Conservation (phyloP, 2,329 filamentous ascomycete genomes). For the Chrysoporthe deuterocubensis region DNA sequence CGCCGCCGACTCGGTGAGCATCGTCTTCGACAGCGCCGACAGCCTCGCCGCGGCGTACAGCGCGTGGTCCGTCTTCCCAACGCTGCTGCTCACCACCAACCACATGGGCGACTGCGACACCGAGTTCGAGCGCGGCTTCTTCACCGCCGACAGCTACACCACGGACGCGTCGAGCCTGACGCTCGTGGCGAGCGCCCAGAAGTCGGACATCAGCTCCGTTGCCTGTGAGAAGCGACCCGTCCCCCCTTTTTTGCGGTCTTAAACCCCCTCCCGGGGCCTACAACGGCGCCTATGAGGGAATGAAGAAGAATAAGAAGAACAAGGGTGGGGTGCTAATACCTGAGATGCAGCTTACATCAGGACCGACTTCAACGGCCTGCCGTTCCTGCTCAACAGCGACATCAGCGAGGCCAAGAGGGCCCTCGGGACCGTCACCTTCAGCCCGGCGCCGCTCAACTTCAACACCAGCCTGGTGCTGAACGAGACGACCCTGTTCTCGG, state of each 20-base stretch:
- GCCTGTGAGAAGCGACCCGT: slow-evolving; percentile 11
- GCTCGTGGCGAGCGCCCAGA: slow-evolving; percentile 18
- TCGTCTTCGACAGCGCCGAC: slow-evolving; percentile 20
- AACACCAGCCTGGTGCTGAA: slow-evolving; percentile 18
- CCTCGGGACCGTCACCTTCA: slow-evolving; percentile 29
- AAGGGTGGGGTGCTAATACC: background rate
- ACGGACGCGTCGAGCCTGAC: slow-evolving; percentile 15
- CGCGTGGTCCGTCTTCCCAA: slow-evolving; percentile 18
- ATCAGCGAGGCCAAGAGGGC: slow-evolving; percentile 8
- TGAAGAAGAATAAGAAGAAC: too few relatives aligned
- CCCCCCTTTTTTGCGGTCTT: too few relatives aligned
- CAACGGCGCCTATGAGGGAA: too few relatives aligned
- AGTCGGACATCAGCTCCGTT: slow-evolving; percentile 9
- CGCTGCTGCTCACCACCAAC: slow-evolving; percentile 24
- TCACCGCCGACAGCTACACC: slow-evolving; percentile 16
- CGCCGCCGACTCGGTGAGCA: slow-evolving; percentile 20
- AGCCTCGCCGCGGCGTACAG: slow-evolving; percentile 20
- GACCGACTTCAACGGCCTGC: slow-evolving; percentile 24
- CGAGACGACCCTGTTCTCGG: slow-evolving; percentile 31
- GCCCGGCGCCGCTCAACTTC: slow-evolving; percentile 30
- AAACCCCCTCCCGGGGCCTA: background rate
- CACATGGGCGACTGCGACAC: slow-evolving; percentile 26
- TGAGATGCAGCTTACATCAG: slow-evolving; percentile 19
- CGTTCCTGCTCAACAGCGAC: slow-evolving; percentile 14
- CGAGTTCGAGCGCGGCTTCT: slow-evolving; percentile 26